phyloP scores from a whole-genome alignment of 2,329 filamentous ascomycete species.

The Venturia nashicola region DNA sequence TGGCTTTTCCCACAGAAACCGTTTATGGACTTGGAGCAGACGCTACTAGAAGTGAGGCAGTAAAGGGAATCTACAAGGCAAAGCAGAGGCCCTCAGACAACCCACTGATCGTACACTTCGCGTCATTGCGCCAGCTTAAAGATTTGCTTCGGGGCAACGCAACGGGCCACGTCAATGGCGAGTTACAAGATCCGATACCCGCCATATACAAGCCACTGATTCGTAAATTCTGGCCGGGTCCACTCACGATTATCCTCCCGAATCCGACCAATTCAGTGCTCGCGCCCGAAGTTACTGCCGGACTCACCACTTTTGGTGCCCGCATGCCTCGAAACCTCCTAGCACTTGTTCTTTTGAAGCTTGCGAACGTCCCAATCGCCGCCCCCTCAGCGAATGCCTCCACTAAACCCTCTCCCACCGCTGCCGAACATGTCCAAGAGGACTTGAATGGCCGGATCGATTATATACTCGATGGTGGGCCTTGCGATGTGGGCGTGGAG shows the following conservation, averaged over 20 bases:
- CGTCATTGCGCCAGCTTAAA: conserved; percentile 66
- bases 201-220: conserved; percentile 68
- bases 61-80: conserved; percentile 81
- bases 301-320: conserved; percentile 71
- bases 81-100: conserved; percentile 91
- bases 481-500: conserved; percentile 82
- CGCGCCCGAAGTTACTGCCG: conserved; percentile 85
- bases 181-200: conserved; percentile 43
- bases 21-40: conserved; percentile 97
- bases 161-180: not conserved
- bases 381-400: conserved; percentile 92
- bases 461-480: conserved; percentile 78
- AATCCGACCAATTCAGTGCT: conserved; percentile 58
- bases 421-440: conserved; percentile 76
- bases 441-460: conserved; percentile 75
- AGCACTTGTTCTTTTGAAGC: conserved; percentile 76
- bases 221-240: conserved; percentile 82
- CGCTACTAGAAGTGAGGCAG: conserved; percentile 71
- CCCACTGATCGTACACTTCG: conserved; percentile 85
- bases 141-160: conserved; percentile 36
- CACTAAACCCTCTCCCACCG: conserved; percentile 83
- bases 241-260: conserved; percentile 79
- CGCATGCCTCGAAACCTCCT: conserved; percentile 78
- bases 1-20: conserved; percentile 95
- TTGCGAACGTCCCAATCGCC: conserved; percentile 67